phyloP scores from a whole-genome alignment of 306 rosid species.

The Quercus dentata region DNA sequence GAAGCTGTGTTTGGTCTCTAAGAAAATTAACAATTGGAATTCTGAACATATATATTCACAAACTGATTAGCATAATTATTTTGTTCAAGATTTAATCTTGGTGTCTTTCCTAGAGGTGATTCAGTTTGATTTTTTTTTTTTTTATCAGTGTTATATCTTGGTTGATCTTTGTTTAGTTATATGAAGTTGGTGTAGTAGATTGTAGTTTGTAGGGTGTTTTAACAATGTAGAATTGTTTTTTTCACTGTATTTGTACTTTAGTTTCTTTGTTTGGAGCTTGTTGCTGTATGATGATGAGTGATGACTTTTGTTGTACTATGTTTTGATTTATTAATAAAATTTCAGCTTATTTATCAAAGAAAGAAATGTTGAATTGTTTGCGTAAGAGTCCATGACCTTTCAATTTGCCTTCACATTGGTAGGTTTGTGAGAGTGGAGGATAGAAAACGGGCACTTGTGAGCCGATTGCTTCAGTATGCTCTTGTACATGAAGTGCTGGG shows the following conservation, averaged over 20 bases:
- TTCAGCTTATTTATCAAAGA: not conserved
- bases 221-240: not conserved
- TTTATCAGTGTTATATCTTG: not conserved
- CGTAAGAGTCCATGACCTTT: conserved; percentile 7
- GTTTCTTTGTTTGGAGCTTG: no score
- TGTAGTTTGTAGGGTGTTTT: not conserved
- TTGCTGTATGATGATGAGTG: no score
- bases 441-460: conserved; percentile 70
- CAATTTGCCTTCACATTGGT: conserved; percentile 19
- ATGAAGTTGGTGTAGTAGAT: not conserved
- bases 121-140: not conserved
- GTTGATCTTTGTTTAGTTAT: not conserved
- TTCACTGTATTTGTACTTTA: no score
- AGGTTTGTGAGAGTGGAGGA: conserved; percentile 69
- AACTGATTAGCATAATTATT: not conserved
- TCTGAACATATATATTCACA: not conserved
- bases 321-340: not conserved
- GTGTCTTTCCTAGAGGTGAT: not conserved
- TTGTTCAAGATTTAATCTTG: not conserved
- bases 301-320: not conserved
- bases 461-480: conserved; percentile 78
- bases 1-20: not conserved
- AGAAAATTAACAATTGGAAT: not conserved
- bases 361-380: not conserved
- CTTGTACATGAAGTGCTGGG: conserved; percentile 48